Conservation (phyloP, 1,284 basidiomycete genomes). For the Boletellus dicymbophilus region DNA sequence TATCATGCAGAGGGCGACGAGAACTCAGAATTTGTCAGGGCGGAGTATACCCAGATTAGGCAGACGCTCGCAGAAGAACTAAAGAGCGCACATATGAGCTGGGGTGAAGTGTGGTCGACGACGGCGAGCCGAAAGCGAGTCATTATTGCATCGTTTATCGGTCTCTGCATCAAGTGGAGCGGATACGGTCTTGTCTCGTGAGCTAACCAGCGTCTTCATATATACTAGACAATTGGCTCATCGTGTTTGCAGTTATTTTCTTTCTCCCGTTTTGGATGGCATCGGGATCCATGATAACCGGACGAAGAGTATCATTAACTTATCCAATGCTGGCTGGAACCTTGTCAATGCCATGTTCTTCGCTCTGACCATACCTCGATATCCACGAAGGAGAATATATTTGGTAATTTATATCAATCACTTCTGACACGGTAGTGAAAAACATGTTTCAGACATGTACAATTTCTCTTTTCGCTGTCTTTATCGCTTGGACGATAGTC, state of each 20-base stretch:
- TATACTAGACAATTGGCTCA: background rate
- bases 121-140: conserved; percentile 8
- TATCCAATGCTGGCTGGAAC: conserved; percentile 4
- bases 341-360: conserved; percentile 3
- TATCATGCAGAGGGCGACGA: conserved; percentile 18
- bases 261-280: conserved; percentile 14
- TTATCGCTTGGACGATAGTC: background rate
- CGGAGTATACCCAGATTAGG: conserved; percentile 18
- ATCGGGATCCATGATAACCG: conserved; percentile 18
- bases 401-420: conserved; percentile 6
- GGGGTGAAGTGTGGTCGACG: conserved; percentile 5
- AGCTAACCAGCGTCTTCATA: background rate
- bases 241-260: conserved; percentile 7
- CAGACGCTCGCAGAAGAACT: conserved; percentile 31
- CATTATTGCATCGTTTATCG: conserved; percentile 28
- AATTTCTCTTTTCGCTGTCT: background rate
- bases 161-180: conserved; percentile 48
- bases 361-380: conserved; percentile 12
- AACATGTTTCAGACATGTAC: background rate
- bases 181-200: conserved; percentile 12
- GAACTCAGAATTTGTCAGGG: conserved; percentile 11
- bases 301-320: conserved; percentile 17
- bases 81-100: background rate
- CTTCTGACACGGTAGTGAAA: background rate
- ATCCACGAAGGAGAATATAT: conserved; percentile 15